Evolutionary conservation across 2,329 filamentous ascomycete genomes (phyloP).

Genomic region (Sporothrix sp.): DNA sequence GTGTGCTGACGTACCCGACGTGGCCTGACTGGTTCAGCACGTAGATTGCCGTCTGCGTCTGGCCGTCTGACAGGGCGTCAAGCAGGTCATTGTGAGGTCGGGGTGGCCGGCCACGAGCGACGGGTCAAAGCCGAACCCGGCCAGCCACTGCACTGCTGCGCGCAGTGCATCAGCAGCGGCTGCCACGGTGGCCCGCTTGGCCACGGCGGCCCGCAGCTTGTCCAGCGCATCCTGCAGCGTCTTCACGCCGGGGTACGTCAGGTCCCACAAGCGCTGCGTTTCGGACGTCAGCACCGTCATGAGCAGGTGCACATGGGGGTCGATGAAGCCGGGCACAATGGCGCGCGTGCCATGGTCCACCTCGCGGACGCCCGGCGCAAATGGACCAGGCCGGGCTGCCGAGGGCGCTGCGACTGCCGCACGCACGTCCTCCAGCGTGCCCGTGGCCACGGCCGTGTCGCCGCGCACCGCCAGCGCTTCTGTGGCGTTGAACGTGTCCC

Average conservation of each 20-base stretch:
- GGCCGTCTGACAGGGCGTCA: constrained; percentile 36
- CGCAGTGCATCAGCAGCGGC: background rate
- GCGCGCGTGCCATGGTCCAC: constrained; percentile 6
- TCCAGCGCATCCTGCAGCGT: constrained; percentile 7
- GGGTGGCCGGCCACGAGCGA: constrained; percentile 11
- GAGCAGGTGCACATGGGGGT: constrained; percentile 13
- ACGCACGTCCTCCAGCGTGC: constrained; percentile 3
- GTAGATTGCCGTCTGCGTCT: constrained; percentile 17
- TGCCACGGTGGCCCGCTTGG: background rate
- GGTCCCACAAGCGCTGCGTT: constrained; percentile 2
- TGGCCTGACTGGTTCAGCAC: constrained; percentile 14
- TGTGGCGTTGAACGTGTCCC: constrained; percentile 5
- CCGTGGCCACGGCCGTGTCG: constrained; percentile 9
- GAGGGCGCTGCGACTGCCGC: too few relatives aligned
- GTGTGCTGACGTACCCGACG: constrained; percentile 11
- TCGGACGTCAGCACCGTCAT: constrained; percentile 8
- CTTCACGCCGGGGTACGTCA: constrained; percentile 9
- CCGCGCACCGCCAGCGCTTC: constrained; percentile 10
- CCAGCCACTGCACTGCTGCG: constrained; percentile 3
- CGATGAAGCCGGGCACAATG: constrained; percentile 12
- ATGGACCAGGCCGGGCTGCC: background rate
- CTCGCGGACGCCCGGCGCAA: background rate
- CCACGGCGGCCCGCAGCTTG: background rate
- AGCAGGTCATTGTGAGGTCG: constrained; percentile 33
- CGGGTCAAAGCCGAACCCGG: constrained; percentile 13